A percentile compares a stretch with the other conserved stretches of the same genome.
Conservation (phyloP, 768 basidiomycete species). For the Mycena olivaceomarginata region DNA sequence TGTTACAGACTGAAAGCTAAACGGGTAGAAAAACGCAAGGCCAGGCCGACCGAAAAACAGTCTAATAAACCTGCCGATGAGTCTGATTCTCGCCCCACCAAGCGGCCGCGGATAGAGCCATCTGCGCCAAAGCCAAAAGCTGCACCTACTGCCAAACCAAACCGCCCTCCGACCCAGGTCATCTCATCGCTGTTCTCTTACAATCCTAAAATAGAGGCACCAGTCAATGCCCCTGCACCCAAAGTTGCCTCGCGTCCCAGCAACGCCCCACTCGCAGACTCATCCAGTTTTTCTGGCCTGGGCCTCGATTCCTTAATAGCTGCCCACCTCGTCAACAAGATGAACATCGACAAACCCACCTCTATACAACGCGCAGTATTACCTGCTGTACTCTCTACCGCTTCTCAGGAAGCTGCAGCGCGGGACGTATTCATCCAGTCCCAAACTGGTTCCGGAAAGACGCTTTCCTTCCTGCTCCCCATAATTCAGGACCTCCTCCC, state of each 20-base stretch:
- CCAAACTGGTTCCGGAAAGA: constrained; percentile 98
- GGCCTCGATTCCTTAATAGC: constrained; percentile 90
- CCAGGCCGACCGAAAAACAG: constrained; percentile 57
- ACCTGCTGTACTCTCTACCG: constrained; percentile 64
- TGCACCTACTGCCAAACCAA: constrained; percentile 32
- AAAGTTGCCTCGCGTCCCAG: constrained; percentile 72
- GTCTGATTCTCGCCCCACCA: constrained; percentile 61
- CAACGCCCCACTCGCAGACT: constrained; percentile 87
- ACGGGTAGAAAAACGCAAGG: constrained; percentile 79
- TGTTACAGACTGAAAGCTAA: constrained; percentile 82
- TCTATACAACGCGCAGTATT: constrained; percentile 92
- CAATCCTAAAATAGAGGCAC: constrained; percentile 81
- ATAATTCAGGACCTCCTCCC: constrained; percentile 97
- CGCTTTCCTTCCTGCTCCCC: constrained; percentile 93
- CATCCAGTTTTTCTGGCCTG: constrained; percentile 87
- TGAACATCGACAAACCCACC: constrained; percentile 91
- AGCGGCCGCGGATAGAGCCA: constrained; percentile 65
- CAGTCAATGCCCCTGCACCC: constrained; percentile 49
- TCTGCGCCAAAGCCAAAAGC: constrained; percentile 39
- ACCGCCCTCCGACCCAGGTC: constrained; percentile 68
- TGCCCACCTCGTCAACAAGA: constrained; percentile 85
- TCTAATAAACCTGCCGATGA: constrained; percentile 49
- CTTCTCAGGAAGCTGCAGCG: constrained; percentile 58
- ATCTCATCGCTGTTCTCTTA: constrained; percentile 94
- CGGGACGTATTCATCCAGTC: constrained; percentile 96